Conservation (phyloP, 441 rosid species). For the Sinapis alba region DNA sequence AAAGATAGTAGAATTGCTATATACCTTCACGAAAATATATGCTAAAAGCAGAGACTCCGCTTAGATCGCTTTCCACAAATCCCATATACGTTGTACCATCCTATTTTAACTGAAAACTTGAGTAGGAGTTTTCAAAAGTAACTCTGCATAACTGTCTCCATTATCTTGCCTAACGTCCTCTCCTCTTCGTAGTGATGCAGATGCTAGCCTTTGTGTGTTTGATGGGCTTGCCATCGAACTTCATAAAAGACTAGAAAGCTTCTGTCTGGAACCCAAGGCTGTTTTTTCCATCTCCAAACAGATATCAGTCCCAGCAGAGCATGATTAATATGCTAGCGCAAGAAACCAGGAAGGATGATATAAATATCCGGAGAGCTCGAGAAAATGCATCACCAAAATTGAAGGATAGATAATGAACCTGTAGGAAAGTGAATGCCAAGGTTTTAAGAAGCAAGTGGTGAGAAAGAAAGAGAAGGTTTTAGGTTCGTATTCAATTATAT, state of each 20-base stretch:
- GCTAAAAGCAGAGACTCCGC: slow-evolving; percentile 24
- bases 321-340: slow-evolving; percentile 64
- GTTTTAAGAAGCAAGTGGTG: slow-evolving; percentile 29
- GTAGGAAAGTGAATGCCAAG: slow-evolving; percentile 21
- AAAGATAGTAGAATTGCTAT: slow-evolving; percentile 25
- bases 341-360: slow-evolving; percentile 80
- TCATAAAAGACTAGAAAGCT: neutral
- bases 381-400: slow-evolving; percentile 79
- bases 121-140: neutral
- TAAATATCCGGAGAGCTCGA: slow-evolving; percentile 65
- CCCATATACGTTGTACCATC: slow-evolving; percentile 16
- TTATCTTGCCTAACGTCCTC: neutral
- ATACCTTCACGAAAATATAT: slow-evolving; percentile 6
- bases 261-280: neutral
- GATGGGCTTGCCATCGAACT: neutral
- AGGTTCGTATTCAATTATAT: too few species aligned
- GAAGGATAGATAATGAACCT: slow-evolving; percentile 51
- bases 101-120: slow-evolving; percentile 15
- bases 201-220: neutral
- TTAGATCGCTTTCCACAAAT: neutral
- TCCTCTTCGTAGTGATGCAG: neutral
- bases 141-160: neutral
- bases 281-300: slow-evolving; percentile 18
- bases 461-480: slow-evolving; percentile 44
- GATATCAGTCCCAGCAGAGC: slow-evolving; percentile 54